These are phyloP conservation scores for Solanum clarkiae DNA, from an alignment of 257 asterid genomes.

Conservation along the genomic window DNA sequence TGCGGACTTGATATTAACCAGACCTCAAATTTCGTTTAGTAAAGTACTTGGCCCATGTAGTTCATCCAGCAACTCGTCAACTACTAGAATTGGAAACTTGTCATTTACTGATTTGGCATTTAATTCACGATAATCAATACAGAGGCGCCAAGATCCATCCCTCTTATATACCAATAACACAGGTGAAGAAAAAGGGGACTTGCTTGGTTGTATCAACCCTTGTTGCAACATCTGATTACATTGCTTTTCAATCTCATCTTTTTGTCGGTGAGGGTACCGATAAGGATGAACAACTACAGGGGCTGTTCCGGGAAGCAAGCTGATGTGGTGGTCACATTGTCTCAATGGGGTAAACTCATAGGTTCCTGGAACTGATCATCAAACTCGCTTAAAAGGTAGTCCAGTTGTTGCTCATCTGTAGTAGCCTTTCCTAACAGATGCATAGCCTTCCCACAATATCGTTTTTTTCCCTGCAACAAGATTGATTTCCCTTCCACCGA, in stretches of 20 bases:
- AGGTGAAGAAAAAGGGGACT: not conserved
- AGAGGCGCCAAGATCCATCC: not conserved
- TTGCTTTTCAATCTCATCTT: not conserved
- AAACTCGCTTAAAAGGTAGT: not conserved
- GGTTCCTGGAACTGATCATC: not conserved
- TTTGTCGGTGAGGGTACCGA: not conserved
- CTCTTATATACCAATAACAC: not conserved
- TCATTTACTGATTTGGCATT: not conserved
- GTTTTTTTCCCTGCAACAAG: not conserved
- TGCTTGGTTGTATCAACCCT: not conserved
- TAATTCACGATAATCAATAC: not conserved
- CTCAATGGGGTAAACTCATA: not conserved
- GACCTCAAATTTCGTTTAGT: not conserved
- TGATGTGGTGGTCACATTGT: not conserved
- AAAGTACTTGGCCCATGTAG: not conserved
- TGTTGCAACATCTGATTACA: not conserved
- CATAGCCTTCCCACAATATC: not conserved
- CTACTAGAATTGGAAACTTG: too few species aligned
- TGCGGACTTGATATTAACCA: too few species aligned
- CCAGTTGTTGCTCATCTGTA: not conserved
- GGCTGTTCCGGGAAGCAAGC: not conserved
- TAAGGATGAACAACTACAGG: not conserved
- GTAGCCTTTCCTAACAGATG: not conserved
- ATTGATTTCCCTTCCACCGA: not conserved
- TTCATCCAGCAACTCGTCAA: not conserved